These are phyloP conservation scores for Orobanche coerulescens DNA, from an alignment of 257 asterid genomes.

Conservation along the genomic window DNA sequence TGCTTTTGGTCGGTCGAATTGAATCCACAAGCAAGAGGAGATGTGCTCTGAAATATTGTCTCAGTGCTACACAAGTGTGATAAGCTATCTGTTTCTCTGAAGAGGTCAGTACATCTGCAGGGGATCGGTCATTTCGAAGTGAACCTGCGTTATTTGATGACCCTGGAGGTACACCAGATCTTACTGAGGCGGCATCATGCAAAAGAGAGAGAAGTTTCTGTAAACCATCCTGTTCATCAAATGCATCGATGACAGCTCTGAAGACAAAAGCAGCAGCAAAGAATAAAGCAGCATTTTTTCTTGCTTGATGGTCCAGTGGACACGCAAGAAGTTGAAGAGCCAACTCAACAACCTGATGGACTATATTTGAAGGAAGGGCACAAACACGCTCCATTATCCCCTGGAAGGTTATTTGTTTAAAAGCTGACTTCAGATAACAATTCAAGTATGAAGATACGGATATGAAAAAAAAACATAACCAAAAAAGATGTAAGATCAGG, in stretches of 20 bases:
- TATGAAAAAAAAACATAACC: neutral
- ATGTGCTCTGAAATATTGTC: slow-evolving; percentile 93
- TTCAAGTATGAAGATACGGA: slow-evolving; percentile 2
- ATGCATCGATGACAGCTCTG: slow-evolving; percentile 84
- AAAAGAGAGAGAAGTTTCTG: slow-evolving; percentile 73
- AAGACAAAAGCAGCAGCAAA: slow-evolving; percentile 91
- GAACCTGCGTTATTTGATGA: slow-evolving; percentile 54
- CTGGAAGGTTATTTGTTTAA: slow-evolving; percentile 30
- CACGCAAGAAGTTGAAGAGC: slow-evolving; percentile 87
- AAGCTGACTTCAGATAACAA: slow-evolving; percentile 1
- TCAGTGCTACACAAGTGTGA: slow-evolving; percentile 85
- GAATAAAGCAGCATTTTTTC: slow-evolving; percentile 89
- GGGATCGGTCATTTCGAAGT: slow-evolving; percentile 74
- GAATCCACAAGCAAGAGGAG: slow-evolving; percentile 78
- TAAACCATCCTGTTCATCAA: slow-evolving; percentile 86
- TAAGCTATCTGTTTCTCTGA: slow-evolving; percentile 95
- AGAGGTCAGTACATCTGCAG: slow-evolving; percentile 81
- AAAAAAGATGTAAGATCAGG: neutral
- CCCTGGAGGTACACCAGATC: slow-evolving; percentile 82
- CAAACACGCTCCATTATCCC: slow-evolving; percentile 99
- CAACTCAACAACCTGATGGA: slow-evolving; percentile 75
- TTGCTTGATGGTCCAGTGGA: slow-evolving; percentile 73
- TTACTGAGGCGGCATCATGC: slow-evolving; percentile 93
- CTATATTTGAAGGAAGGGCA: slow-evolving; percentile 76
- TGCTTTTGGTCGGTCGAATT: slow-evolving; percentile 69